A percentile compares a stretch with the other conserved stretches of the same genome.
phyloP scores from a whole-genome alignment of 208 protist species.

The Leptomonas seymouri region DNA sequence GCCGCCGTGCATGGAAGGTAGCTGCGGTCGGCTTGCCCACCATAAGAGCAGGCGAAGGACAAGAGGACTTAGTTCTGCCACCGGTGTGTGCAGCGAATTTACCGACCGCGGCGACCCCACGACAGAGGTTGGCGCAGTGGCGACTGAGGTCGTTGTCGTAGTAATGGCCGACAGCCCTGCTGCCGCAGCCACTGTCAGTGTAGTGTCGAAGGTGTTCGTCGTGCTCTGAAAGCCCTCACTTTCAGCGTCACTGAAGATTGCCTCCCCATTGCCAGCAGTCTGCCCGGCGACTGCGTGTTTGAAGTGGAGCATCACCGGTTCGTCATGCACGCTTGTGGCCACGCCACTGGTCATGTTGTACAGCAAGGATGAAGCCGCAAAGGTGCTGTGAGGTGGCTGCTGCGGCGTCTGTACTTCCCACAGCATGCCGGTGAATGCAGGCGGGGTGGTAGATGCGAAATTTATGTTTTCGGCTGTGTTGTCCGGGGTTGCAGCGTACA shows the following conservation, averaged over 20 bases:
- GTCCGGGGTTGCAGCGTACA: conserved; percentile 5
- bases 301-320: conserved; percentile 5
- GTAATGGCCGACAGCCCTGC: neutral
- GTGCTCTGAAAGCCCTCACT: neutral
- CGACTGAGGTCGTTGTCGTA: no score
- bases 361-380: neutral
- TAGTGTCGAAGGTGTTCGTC: conserved; percentile 1
- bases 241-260: conserved; percentile 3
- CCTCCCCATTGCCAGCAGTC: neutral
- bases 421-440: neutral
- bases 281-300: conserved; percentile 10
- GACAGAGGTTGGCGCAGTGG: conserved; percentile 4
- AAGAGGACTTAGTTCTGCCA: conserved; percentile 30
- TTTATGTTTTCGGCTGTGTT: neutral
- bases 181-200: conserved; percentile 9
- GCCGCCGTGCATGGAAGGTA: conserved; percentile 9
- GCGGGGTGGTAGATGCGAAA: neutral
- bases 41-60: conserved; percentile 31
- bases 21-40: conserved; percentile 24
- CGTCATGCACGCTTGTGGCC: neutral
- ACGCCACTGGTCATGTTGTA: neutral
- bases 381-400: conserved; percentile 1
- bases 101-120: neutral
- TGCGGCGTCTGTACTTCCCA: conserved; percentile 2
- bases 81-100: neutral